Base-by-base conservation (phyloP, 163 green algal species). In the Coccomyxa subellipsoidea region DNA sequence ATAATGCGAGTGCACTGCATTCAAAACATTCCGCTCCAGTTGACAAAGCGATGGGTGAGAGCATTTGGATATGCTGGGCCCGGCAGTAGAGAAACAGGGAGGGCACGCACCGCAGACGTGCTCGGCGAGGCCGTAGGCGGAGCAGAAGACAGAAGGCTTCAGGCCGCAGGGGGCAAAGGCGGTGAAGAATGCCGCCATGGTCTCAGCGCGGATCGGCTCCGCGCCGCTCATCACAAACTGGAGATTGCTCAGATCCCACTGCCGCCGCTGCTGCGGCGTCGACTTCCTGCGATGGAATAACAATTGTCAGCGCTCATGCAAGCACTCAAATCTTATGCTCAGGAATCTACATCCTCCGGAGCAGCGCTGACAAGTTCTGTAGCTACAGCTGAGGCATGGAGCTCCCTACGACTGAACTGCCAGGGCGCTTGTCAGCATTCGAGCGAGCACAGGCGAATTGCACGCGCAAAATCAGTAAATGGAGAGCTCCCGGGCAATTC, bases 61-160 rank as follows among this genome's bases (percentile, higher is more conserved):
- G 23, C 47, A 59, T 18, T 7, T 8, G 5, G 47, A 8, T 27
- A 2, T 59, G 47, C 47, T 27, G 21, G 47, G n/a, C n/a, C 47
- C 1, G 21, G 47, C 47, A 59, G 15, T 27, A 18, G 15, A 27
- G 47, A 59, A 8, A 27, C 40, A 1, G 47, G 47, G 23, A 59
- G 39, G 39, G 39, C 47, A 59, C 59, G 54, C 54, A 87, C 73
- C 69, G 6, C 70, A 77, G 70, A 84, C 79, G 37, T 80, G 75
- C 79, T 87, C 83, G 7, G 83, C 83, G 7, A 87, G 75, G 38
- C 83, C 83, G 54, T 87, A 87, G 36, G 70, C 75, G 21, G 47
- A 37, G 66, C 40, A 76, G 35, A 87, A 70, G 5, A 71, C 72
- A 7, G 38, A 35, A 7, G 70, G 31, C 27, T 53, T 27, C 38